Percentiles rank a stretch among this genome's conserved stretches.
Evolutionary conservation across 1,284 basidiomycete genomes (phyloP).

Genomic region (Naganishia sp.): DNA sequence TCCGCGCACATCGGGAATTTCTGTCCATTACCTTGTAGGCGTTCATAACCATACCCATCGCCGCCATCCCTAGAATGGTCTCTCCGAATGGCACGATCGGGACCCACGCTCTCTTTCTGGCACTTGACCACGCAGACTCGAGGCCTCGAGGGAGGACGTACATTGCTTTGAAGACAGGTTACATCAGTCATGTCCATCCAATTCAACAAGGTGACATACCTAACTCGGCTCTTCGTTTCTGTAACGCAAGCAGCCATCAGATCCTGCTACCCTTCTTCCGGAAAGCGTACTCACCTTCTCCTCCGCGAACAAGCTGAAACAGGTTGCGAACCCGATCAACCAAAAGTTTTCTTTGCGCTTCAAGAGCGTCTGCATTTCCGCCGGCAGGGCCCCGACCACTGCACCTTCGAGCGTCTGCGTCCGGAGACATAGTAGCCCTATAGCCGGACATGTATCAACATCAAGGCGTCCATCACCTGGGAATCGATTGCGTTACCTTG

Average conservation of each 20-base stretch:
- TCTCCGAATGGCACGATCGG: conserved; percentile 66
- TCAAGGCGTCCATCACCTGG: too few species aligned
- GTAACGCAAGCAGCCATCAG: conserved; percentile 1
- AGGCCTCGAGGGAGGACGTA: conserved; percentile 91
- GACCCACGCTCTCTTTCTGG: conserved; percentile 73
- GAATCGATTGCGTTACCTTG: conserved; percentile 60
- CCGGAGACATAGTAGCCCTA: conserved; percentile 72
- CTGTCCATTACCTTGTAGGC: conserved; percentile 53
- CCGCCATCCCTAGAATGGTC: conserved; percentile 68
- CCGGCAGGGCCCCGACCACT: conserved; percentile 55
- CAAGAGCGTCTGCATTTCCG: conserved; percentile 60
- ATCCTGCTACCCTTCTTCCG: background rate
- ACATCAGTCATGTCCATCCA: background rate
- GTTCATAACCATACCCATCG: conserved; percentile 90
- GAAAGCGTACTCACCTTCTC: conserved; percentile 59
- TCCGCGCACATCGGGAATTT: too few species aligned
- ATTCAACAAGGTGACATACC: conserved; percentile 34
- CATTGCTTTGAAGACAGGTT: conserved; percentile 63
- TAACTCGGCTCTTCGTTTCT: conserved; percentile 53
- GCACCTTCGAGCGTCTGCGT: conserved; percentile 58
- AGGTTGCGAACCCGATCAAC: conserved; percentile 73
- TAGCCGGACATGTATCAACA: background rate
- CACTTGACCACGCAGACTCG: conserved; percentile 81
- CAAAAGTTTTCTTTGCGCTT: conserved; percentile 72
- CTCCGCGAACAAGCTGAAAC: conserved; percentile 80